Evolutionary conservation across 495 filamentous ascomycete species (phyloP), one percentile per base, ranked within the genome.

Genomic region (Pyronema domesticum): DNA sequence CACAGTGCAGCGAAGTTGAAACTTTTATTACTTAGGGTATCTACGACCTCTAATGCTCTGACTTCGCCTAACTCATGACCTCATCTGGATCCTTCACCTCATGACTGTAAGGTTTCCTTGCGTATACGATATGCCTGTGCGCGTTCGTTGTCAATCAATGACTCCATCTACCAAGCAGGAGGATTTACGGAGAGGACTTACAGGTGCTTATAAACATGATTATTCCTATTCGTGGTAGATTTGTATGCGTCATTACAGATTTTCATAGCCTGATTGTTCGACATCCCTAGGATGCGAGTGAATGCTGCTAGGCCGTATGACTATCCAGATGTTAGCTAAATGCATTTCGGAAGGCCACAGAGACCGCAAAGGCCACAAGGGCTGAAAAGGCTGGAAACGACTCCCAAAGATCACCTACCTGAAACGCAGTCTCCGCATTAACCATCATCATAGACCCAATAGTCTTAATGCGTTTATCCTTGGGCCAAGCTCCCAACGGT

Each of bases 401-500:
- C 23, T 30, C 23, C 23, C 23, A 30, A 5, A 30, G 23, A 30
- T 5, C 5, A 1, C 23, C 5, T 30, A 30, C 47, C 10, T 50
- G 11, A 11, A 50, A n/a, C 8, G 23, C 47, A 36, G 47, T 50
- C 19, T 50, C 47, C 11, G 17, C 10, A 23, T 13, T 3, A 23
- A 50, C 13, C 47, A 50, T 8, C 17, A 34, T 34, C 18, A 50
- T 50, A 35, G 47, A 23, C 1, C 73, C 73, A 17, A 73, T 62
- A 34, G 74, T 70, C 59, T 74, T 76, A 46, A 73, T 60, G 23
- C 72, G 71, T 18, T 68, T 66, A 51, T 76, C 71, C 51, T 69
- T 71, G 35, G 73, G 67, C 73, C 73, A 76, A n/a, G 71, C 68
- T 46, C 69, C 69, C 59, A 73, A 63, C 1, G 73, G 72, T 18